Evolutionary conservation across 1,284 basidiomycete species (phyloP), one percentile per base, ranked within the genome.

Genomic region (Neolentinus lepideus): DNA sequence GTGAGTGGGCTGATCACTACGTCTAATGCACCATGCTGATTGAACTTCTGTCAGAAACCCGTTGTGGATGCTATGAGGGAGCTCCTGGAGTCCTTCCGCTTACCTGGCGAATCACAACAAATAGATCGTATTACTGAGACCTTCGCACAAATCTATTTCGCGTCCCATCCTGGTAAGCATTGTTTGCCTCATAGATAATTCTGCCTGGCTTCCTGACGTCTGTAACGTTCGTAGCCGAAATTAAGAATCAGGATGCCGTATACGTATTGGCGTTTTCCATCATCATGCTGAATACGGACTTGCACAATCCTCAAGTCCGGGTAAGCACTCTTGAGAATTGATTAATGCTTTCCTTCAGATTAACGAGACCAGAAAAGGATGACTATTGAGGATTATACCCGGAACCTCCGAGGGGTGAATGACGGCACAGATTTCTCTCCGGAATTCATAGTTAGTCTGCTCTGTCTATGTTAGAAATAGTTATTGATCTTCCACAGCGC

Each of bases 211-310:
- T 47, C 14, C 22, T 11, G 56, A 64, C n/a, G 59, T 45, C 52
- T 60, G n/a, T 54, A 51, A 55, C 43, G 31, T 31, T 53, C 58
- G 14, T 60, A 89, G 91, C 83, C 51, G 95, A 95, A 66, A 89
- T 99, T 63, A 92, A 90, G 65, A 89, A 78, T 46, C 85, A 94
- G 71, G 97, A 99, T 69, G 92, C 96, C 1, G 92, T 94, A 22
- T 97, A 98, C 71, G 90, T 99, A 2, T 74, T 99, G 25, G 84
- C 96, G 0, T 99, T 89, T 70, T 98, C 96, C 0, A 88, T 99
- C 60, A 98, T 99, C 70, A 85, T 99, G 94, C 83, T 99, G 57
- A 99, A 99, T 71, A 99, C 97, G 1, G 97, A 99, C 74, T 82
- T 87, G 57, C 96, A 98, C 70, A 98, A 93, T 68, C 94, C 96